Base-by-base conservation (phyloP, 345 rosid genomes). In the Carallia pectinifolia region DNA sequence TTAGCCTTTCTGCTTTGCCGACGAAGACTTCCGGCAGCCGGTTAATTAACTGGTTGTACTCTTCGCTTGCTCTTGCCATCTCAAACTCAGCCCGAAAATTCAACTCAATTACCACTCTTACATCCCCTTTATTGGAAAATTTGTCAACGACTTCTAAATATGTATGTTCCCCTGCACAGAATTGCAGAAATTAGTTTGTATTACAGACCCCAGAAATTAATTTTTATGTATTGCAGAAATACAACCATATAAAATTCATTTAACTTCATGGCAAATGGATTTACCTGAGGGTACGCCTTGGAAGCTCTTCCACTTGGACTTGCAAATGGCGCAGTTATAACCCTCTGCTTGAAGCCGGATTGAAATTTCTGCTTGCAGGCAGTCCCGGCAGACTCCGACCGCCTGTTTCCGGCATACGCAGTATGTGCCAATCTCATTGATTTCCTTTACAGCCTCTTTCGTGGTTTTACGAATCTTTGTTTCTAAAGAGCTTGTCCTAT, bases 291-390 rank as follows among this genome's bases (percentile, higher is more conserved):
- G 97, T 64, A 88, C 85, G 19, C 76, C 89, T 4, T 75, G 77
- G 31, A 89, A 76, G 76, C 90, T 86, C 81, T 72, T 86, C 98
- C 98, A 91, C 71, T 88, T 88, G 17, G 98, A 94, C 67, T 84
- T 87, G 81, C 96, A 86, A 56, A 87, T 77, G 72, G 79, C 75
- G 47, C 86, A 88, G 71, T 86, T 70, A 70, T 78, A 87, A 31
- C 95, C 97, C 39, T 65, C 64, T 50, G 72, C 80, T 75, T 79
- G 87, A 58, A 94, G 96, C 68, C 81, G 76, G 66, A 69, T 5
- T 37, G 88, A 78, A 40, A 94, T 63, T 34, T 86, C 87, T 16
- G 79, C 77, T 65, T 78, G 83, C 80, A 85, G 66, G 64, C 94
- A 91, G 53, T 68, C 67, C 85, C 93, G 81, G 79, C 98, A 91